These are phyloP conservation scores for Heterobasidion occidentale DNA, from an alignment of 1,284 basidiomycete species.

Conservation along the genomic window DNA sequence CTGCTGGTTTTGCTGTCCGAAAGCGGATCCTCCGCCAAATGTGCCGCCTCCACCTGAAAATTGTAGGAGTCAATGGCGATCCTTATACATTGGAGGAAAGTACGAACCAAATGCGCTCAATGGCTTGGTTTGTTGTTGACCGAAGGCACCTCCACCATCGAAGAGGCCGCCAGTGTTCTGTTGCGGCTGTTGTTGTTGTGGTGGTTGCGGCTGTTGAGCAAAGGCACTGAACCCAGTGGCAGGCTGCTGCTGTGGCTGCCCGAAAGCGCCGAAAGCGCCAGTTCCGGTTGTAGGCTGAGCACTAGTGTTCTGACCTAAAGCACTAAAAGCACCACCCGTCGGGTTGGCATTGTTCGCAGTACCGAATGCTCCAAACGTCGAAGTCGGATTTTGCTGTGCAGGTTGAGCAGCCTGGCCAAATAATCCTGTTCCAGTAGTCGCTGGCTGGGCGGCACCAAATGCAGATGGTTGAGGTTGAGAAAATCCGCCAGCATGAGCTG, in stretches of 20 bases:
- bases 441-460: constrained; percentile 31
- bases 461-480: constrained; percentile 33
- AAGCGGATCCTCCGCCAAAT: constrained; percentile 26
- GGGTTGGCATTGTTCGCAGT: constrained; percentile 16
- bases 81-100: constrained; percentile 14
- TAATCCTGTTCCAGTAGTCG: constrained; percentile 13
- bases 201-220: constrained; percentile 23
- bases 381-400: constrained; percentile 17
- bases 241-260: constrained; percentile 22
- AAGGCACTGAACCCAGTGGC: constrained; percentile 29
- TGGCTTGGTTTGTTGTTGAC: background rate
- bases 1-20: constrained; percentile 38
- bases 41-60: constrained; percentile 20
- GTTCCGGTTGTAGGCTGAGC: constrained; percentile 10
- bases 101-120: constrained; percentile 19
- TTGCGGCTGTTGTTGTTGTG: constrained; percentile 12
- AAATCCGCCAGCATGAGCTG: constrained; percentile 36
- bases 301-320: constrained; percentile 26
- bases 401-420: constrained; percentile 22
- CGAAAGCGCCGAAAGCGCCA: constrained; percentile 25
- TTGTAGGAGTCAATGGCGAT: constrained; percentile 7
- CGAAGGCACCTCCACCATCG: constrained; percentile 18
- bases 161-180: constrained; percentile 15
- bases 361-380: constrained; percentile 20
- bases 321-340: constrained; percentile 33